These are phyloP conservation scores for Cyphellophora attinorum DNA, from an alignment of 2,329 filamentous ascomycete species.

Conservation along the genomic window DNA sequence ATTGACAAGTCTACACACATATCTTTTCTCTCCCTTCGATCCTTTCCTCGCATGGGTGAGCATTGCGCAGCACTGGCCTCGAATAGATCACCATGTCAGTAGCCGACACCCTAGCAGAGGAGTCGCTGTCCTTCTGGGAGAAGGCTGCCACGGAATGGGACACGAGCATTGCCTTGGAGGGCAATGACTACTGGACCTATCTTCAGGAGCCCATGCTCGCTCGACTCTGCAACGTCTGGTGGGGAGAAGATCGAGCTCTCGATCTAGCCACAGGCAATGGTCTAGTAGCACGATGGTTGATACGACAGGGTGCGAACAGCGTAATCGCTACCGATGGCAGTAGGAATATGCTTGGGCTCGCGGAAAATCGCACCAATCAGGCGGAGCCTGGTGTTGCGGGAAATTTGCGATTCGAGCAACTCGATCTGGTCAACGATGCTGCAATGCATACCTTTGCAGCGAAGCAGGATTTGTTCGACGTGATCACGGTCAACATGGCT, in stretches of 20 bases:
- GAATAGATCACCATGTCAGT: no score
- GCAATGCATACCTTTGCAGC: neutral
- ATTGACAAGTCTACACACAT: no score
- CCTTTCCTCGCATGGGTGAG: no score
- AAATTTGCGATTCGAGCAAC: neutral
- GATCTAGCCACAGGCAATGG: constrained; percentile 44
- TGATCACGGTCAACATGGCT: constrained; percentile 41
- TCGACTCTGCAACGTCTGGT: constrained; percentile 23
- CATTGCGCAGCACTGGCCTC: no score
- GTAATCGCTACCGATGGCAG: constrained; percentile 39
- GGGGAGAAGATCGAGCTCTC: constrained; percentile 27
- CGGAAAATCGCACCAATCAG: neutral
- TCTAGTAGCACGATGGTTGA: constrained; percentile 37
- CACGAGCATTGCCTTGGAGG: constrained; percentile 26
- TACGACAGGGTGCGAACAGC: constrained; percentile 21
- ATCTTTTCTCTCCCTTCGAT: no score
- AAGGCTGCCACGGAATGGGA: constrained; percentile 36
- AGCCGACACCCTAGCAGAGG: no score
- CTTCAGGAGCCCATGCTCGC: constrained; percentile 34
- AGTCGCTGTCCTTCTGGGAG: constrained; percentile 27
- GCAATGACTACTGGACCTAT: constrained; percentile 36
- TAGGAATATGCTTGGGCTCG: constrained; percentile 24
- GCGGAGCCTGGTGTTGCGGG: neutral
- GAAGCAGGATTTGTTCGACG: constrained; percentile 26
- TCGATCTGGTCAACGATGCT: neutral